These are phyloP conservation scores for Mrakia hoshinonis DNA, from an alignment of 768 basidiomycete species.

Conservation along the genomic window DNA sequence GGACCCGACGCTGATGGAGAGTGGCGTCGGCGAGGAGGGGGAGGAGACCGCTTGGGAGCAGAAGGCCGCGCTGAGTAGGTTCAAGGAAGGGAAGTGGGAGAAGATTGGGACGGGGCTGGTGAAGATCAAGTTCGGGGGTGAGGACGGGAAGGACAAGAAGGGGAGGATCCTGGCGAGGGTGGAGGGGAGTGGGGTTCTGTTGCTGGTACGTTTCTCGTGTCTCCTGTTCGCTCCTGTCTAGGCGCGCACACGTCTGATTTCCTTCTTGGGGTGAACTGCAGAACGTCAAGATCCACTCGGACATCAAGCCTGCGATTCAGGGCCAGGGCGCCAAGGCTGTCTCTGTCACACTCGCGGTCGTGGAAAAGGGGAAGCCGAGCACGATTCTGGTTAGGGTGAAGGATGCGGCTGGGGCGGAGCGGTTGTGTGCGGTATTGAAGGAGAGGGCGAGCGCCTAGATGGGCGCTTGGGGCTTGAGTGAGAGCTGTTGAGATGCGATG, in stretches of 20 bases:
- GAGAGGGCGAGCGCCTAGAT: neutral
- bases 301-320: constrained; percentile 8
- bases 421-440: neutral
- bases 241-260: neutral
- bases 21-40: constrained; percentile 26
- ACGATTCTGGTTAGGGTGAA: neutral
- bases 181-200: constrained; percentile 20
- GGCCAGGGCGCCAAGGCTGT: constrained; percentile 3
- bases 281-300: constrained; percentile 22
- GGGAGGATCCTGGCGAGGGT: constrained; percentile 23
- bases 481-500: too few relatives aligned
- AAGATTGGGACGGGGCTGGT: constrained; percentile 24
- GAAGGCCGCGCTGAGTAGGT: constrained; percentile 6
- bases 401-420: constrained; percentile 7
- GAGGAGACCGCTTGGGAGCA: constrained; percentile 23
- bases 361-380: constrained; percentile 20
- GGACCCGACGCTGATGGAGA: constrained; percentile 25
- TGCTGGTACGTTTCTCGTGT: constrained; percentile 16
- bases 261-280: neutral
- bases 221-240: neutral
- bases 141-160: constrained; percentile 4
- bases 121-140: constrained; percentile 27
- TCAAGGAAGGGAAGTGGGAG: constrained; percentile 18
- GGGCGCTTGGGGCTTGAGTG: too few relatives aligned
- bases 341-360: constrained; percentile 4